Evolutionary conservation across 768 basidiomycete genomes (phyloP), one percentile per base, ranked within the genome.

Genomic region (Leccinum barrowsii): DNA sequence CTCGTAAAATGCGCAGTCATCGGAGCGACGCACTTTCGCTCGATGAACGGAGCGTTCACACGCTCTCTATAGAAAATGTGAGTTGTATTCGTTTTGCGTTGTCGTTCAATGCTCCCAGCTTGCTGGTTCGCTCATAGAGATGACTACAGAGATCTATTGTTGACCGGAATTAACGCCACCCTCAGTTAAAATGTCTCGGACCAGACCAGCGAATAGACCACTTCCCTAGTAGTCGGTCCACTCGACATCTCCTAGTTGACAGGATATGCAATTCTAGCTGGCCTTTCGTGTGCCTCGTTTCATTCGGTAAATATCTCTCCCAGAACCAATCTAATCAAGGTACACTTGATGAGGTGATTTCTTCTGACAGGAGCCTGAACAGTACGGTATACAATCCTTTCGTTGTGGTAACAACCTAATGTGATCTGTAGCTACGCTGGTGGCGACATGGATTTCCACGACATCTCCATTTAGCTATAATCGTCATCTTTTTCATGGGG

Each of bases 211-310:
- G 19, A 44, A 44, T 5, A 44, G 19, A 11, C 42, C n/a, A 44
- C n/a, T n/a, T 42, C n/a, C 40, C 40, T 28, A 26, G 21, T 37
- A 40, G 55, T 70, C 10, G 86, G 85, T 0, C 87, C 88, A 4
- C 66, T 82, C 17, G 86, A 89, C 35, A 82, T 90, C 40, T 77
- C 85, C 15, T 71, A 68, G 22, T 77, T 79, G 2, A 86, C 80
- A 21, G 77, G 86, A 7, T 79, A 82, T 67, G 82, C 83, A 0
- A 90, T 90, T 57, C 66, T 90, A 28, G 84, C 82, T n/a, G 87
- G 86, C 32, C 76, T 90, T 35, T 90, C 86, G 87, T 75, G 80
- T 10, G 86, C 83, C 3, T 85, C 82, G 2, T 89, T 90, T 74
- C 80, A 92, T 56, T 85, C 85, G 47, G 89, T 91, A 62, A 65